Percentiles rank a stretch among this genome's conserved stretches.
phyloP scores from a whole-genome alignment of 1,284 basidiomycete species.

The Cutaneotrichosporon sp. region DNA sequence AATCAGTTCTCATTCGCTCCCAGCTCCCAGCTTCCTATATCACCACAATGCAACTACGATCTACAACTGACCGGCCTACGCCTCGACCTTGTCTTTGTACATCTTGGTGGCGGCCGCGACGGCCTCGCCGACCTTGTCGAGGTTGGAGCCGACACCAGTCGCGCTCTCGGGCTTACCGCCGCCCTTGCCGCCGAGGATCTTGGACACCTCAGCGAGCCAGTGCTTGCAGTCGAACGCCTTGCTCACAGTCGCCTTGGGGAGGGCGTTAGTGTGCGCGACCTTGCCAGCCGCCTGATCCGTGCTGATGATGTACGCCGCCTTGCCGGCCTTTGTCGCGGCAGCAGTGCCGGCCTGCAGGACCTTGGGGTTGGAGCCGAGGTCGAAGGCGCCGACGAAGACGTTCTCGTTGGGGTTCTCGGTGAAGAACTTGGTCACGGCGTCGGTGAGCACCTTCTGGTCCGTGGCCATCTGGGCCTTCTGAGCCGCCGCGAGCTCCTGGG shows the following conservation, averaged over 20 bases:
- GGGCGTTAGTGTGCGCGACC: slow-evolving; percentile 83
- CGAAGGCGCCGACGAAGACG: slow-evolving; percentile 68
- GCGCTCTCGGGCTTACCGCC: slow-evolving; percentile 88
- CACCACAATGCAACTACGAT: slow-evolving; percentile 1
- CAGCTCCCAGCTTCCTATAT: neutral
- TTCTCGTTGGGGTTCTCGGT: slow-evolving; percentile 68
- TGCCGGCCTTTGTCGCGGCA: slow-evolving; percentile 70
- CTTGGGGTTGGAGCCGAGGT: slow-evolving; percentile 68
- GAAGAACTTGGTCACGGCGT: slow-evolving; percentile 70
- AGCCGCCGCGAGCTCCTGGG: slow-evolving; percentile 82
- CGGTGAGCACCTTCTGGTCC: slow-evolving; percentile 73
- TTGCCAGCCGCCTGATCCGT: slow-evolving; percentile 68
- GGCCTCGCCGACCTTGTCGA: slow-evolving; percentile 68
- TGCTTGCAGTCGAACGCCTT: slow-evolving; percentile 71
- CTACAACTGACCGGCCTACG: slow-evolving; percentile 7
- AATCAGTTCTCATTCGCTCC: neutral
- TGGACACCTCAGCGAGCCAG: slow-evolving; percentile 77
- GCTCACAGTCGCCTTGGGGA: slow-evolving; percentile 65
- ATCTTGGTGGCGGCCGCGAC: slow-evolving; percentile 57
- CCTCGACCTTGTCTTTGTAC: slow-evolving; percentile 33
- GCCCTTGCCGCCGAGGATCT: slow-evolving; percentile 84
- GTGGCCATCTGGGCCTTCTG: slow-evolving; percentile 77
- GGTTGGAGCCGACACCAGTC: slow-evolving; percentile 76
- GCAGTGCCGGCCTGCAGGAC: slow-evolving; percentile 63
- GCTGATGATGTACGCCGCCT: slow-evolving; percentile 86